Evolutionary conservation across 805 yeast genomes (phyloP).

Genomic region (Kluyveromyces siamensis): DNA sequence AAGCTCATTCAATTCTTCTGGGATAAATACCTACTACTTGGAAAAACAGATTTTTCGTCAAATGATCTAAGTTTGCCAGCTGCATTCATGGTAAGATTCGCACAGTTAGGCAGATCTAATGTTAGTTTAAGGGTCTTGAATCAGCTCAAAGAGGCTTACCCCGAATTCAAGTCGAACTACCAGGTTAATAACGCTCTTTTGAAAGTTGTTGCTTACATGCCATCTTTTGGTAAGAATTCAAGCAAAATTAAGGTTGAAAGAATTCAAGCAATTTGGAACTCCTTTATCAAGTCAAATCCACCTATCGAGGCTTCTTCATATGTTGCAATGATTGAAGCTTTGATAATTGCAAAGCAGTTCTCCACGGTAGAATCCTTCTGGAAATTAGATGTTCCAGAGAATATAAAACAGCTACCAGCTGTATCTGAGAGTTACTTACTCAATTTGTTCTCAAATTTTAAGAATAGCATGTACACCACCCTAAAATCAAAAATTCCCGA

Average conservation of each 20-base stretch:
- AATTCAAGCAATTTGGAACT: slow-evolving; percentile 27
- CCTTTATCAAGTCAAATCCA: slow-evolving; percentile 12
- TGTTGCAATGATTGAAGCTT: slow-evolving; percentile 15
- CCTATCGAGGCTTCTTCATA: slow-evolving; percentile 12
- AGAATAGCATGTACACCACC: slow-evolving; percentile 6
- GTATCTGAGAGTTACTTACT: slow-evolving; percentile 17
- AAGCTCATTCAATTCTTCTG: not conserved
- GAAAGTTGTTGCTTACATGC: slow-evolving; percentile 17
- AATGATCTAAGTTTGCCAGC: slow-evolving; percentile 2
- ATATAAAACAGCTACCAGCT: slow-evolving; percentile 10
- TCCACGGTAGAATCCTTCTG: slow-evolving; percentile 16
- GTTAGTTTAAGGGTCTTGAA: slow-evolving; percentile 15
- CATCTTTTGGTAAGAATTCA: slow-evolving; percentile 1
- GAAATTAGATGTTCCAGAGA: slow-evolving; percentile 17
- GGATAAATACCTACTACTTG: not conserved
- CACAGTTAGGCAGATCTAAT: slow-evolving; percentile 11
- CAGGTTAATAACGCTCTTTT: slow-evolving; percentile 8
- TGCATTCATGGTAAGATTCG: slow-evolving; percentile 18
- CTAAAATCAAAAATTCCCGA: slow-evolving; percentile 11
- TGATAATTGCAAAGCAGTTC: slow-evolving; percentile 13
- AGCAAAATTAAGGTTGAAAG: slow-evolving; percentile 10
- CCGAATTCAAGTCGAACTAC: slow-evolving; percentile 3
- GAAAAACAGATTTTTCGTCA: not conserved
- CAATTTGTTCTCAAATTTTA: slow-evolving; percentile 7
- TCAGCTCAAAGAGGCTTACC: slow-evolving; percentile 11